phyloP scores from a whole-genome alignment of 139 green algal species.

The Asterochloris sp. region DNA sequence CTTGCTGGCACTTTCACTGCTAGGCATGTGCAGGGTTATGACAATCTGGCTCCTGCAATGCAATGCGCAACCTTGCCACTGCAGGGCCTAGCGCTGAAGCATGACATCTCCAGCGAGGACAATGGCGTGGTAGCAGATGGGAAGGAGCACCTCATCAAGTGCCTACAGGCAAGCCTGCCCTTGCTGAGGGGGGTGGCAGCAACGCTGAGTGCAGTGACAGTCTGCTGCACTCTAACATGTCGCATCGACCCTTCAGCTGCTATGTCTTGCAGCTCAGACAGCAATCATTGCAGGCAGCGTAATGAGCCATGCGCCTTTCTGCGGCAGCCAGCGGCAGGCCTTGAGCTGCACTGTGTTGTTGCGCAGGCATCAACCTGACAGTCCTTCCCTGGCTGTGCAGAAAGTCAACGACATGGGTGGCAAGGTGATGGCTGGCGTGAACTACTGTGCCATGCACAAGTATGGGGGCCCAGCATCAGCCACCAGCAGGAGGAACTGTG shows the following conservation, averaged over 20 bases:
- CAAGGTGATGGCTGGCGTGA: conserved; percentile 23
- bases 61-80: background rate
- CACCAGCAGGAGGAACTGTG: conserved; percentile 5
- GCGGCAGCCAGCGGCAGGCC: too few species aligned
- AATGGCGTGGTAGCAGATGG: conserved; percentile 4
- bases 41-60: background rate
- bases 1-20: too few species aligned
- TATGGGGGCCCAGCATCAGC: conserved; percentile 15
- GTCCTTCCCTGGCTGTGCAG: conserved; percentile 5
- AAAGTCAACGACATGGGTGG: conserved; percentile 14
- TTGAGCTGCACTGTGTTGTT: background rate
- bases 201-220: too few species aligned
- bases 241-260: too few species aligned
- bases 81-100: conserved; percentile 16
- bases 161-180: conserved; percentile 9
- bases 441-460: conserved; percentile 35
- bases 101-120: conserved; percentile 23
- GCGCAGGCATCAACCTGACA: background rate
- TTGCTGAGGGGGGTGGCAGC: background rate
- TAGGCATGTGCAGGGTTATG: background rate
- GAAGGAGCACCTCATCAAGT: conserved; percentile 11
- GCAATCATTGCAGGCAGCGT: too few species aligned
- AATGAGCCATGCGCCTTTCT: too few species aligned
- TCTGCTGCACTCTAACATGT: too few species aligned
- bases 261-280: too few species aligned